These are phyloP conservation scores for Mrakia frigida DNA, from an alignment of 768 basidiomycete genomes.

Conservation along the genomic window DNA sequence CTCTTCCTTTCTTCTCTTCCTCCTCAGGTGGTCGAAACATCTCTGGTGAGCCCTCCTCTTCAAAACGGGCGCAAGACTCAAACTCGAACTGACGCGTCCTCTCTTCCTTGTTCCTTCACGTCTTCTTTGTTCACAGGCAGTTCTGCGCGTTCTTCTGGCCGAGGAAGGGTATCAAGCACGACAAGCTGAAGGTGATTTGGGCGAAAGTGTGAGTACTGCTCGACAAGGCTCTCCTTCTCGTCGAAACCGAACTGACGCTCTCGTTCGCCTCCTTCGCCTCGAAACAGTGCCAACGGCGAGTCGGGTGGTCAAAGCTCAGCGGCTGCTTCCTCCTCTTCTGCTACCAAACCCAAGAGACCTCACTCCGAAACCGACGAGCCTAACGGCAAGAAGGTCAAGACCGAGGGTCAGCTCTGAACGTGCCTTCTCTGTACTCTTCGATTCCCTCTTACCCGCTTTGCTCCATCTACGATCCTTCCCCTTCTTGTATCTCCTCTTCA, in stretches of 20 bases:
- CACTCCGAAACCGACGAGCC: not conserved
- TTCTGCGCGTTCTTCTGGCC: constrained; percentile 97
- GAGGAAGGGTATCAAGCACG: constrained; percentile 81
- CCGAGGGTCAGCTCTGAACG: not conserved
- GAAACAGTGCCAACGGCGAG: not conserved
- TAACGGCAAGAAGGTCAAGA: not conserved
- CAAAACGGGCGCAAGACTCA: not conserved
- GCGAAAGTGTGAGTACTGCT: constrained; percentile 52
- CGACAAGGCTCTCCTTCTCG: not conserved
- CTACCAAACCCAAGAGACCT: not conserved
- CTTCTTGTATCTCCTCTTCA: no score
- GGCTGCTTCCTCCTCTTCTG: not conserved
- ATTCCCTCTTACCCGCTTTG: no score
- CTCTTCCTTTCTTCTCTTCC: not conserved
- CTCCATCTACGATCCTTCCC: no score
- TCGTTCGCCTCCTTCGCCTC: not conserved
- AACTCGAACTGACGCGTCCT: not conserved
- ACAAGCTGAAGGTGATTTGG: constrained; percentile 89
- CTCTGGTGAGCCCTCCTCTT: not conserved
- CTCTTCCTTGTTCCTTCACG: constrained; percentile 62
- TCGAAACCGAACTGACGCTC: not conserved
- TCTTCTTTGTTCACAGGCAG: no score
- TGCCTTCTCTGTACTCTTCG: no score
- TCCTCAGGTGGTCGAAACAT: constrained; percentile 23
- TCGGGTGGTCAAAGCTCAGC: not conserved